These are phyloP conservation scores for Ephemerocybe angulata DNA, from an alignment of 768 basidiomycete species.

Conservation along the genomic window DNA sequence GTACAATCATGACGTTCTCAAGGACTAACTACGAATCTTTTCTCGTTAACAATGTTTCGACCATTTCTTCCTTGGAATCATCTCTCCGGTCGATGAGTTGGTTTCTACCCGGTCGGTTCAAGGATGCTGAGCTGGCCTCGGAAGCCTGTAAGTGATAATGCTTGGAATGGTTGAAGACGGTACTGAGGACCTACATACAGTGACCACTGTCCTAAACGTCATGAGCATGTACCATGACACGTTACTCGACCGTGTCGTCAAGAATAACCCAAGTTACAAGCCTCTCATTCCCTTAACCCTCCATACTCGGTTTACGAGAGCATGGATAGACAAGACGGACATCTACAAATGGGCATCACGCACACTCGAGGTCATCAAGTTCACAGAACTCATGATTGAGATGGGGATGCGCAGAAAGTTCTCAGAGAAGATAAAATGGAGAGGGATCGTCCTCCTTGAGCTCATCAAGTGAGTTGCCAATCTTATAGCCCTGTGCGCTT, in stretches of 20 bases:
- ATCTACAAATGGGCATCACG: constrained; percentile 80
- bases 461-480: constrained; percentile 65
- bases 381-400: constrained; percentile 82
- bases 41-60: constrained; percentile 78
- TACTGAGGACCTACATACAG: constrained; percentile 38
- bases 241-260: constrained; percentile 66
- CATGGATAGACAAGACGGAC: constrained; percentile 69
- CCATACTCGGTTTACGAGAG: constrained; percentile 87
- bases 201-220: constrained; percentile 83
- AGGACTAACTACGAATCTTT: constrained; percentile 78
- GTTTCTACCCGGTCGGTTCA: constrained; percentile 95
- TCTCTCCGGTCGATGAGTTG: constrained; percentile 87
- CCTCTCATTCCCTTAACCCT: constrained; percentile 72
- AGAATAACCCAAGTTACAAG: constrained; percentile 62
- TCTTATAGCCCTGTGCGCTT: neutral
- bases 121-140: constrained; percentile 93
- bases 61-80: constrained; percentile 86
- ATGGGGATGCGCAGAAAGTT: constrained; percentile 79
- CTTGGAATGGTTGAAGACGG: constrained; percentile 9
- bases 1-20: constrained; percentile 51
- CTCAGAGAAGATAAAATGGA: constrained; percentile 65
- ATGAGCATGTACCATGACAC: constrained; percentile 95
- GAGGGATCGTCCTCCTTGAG: constrained; percentile 75
- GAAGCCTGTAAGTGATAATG: constrained; percentile 74
- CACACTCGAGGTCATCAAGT: constrained; percentile 70